Conservation (phyloP, 345 rosid species). For the Citrus sp. region DNA sequence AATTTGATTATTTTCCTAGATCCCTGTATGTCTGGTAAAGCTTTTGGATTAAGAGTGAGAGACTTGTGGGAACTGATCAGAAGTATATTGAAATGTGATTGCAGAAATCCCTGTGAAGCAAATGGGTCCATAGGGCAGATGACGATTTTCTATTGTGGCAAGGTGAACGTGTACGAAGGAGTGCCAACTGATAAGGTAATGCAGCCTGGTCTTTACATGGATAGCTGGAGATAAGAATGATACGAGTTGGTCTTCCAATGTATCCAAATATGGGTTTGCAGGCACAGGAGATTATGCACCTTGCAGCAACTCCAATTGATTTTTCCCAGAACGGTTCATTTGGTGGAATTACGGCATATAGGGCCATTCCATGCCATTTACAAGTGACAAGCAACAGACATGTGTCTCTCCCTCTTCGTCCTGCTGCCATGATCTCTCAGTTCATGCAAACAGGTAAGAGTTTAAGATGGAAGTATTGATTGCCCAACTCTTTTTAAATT, state of each 20-base stretch:
- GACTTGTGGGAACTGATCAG: slow-evolving; percentile 4
- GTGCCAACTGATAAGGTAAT: slow-evolving; percentile 87
- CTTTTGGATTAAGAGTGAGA: not conserved
- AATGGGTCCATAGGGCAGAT: slow-evolving; percentile 55
- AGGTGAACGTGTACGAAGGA: slow-evolving; percentile 84
- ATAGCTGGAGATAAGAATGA: slow-evolving; percentile 33
- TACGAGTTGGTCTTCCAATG: slow-evolving; percentile 39
- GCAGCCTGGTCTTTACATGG: slow-evolving; percentile 30
- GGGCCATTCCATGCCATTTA: slow-evolving; percentile 36
- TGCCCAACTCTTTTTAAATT: not conserved
- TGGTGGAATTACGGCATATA: slow-evolving; percentile 34
- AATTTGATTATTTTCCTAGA: not conserved
- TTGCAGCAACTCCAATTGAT: slow-evolving; percentile 66
- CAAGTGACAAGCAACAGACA: slow-evolving; percentile 31
- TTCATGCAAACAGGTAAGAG: slow-evolving; percentile 50
- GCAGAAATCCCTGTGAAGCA: slow-evolving; percentile 50
- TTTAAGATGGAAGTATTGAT: slow-evolving; percentile 21
- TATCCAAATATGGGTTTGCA: slow-evolving; percentile 50
- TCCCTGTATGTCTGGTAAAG: not conserved
- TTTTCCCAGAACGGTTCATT: slow-evolving; percentile 41
- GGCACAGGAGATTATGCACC: slow-evolving; percentile 82
- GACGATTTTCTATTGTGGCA: slow-evolving; percentile 92
- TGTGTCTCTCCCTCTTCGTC: slow-evolving; percentile 27
- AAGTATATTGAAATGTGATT: slow-evolving; percentile 20
- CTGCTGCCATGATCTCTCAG: slow-evolving; percentile 38